phyloP scores from a whole-genome alignment of 2,329 filamentous ascomycete genomes.

The Apiospora marii region DNA sequence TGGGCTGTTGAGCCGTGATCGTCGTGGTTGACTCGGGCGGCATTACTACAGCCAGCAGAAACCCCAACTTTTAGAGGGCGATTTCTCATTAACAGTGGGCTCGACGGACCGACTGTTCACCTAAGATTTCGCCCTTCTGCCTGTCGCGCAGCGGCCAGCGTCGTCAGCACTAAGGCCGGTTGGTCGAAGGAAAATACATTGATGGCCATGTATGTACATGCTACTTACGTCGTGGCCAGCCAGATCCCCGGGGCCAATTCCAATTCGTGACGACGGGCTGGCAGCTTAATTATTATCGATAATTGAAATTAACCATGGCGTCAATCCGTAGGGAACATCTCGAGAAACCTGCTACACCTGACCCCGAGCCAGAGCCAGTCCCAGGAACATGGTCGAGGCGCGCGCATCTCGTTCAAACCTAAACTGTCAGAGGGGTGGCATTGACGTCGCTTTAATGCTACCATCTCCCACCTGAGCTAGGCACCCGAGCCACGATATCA shows the following conservation, averaged over 20 bases:
- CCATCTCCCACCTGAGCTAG: constrained; percentile 18
- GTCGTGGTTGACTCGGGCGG: constrained; percentile 20
- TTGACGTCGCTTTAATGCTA: constrained; percentile 17
- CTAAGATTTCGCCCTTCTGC: background rate
- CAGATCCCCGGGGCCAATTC: constrained; percentile 10
- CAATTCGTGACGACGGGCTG: background rate
- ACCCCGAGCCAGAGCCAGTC: background rate
- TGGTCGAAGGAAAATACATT: background rate
- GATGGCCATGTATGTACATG: background rate
- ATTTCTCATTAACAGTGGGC: constrained; percentile 14
- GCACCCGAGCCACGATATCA: constrained; percentile 14
- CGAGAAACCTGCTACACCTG: background rate
- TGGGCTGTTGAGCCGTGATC: constrained; percentile 13
- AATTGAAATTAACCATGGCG: constrained; percentile 16
- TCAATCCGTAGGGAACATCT: background rate
- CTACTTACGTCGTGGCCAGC: background rate
- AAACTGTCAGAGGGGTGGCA: constrained; percentile 14
- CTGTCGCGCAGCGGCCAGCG: background rate
- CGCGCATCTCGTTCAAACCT: constrained; percentile 14
- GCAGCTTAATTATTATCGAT: constrained; percentile 15
- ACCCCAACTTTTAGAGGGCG: constrained; percentile 16
- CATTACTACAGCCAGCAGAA: constrained; percentile 19
- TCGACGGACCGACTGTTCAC: constrained; percentile 16
- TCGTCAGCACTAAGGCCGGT: constrained; percentile 3
- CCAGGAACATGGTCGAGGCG: constrained; percentile 16